Base-by-base conservation (phyloP, 768 basidiomycete species). In the Paxillus ammoniavirescens region DNA sequence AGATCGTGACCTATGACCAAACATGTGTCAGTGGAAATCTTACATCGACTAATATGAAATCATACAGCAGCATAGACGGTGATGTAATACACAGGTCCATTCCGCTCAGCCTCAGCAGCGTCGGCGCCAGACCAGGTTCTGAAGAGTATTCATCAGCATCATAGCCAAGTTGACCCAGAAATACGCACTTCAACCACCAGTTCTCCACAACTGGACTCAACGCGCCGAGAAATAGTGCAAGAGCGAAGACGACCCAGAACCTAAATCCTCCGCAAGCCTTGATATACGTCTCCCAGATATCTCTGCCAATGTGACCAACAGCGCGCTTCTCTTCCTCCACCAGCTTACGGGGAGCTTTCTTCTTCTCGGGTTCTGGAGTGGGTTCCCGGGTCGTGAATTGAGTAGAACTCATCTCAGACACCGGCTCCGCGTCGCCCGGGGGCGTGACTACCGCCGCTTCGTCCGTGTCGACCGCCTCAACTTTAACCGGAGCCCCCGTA, bases 281-380 rank as follows among this genome's bases (percentile, higher is more conserved):
- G 57, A 86, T 66, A 55, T 87, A 87, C 0, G 76, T 77, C 41
- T 70, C 61, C 89, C 89, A 92, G 18, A 91, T 81, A 37, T 82
- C 80, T 52, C 76, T 72, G 45, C 79, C 71, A 49, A 92, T 88
- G 43, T 85, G 77, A 4, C 89, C 89, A 41, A 83, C 82, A 1
- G 86, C 88, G n/a, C 89, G 79, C 55, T 80, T 82, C 66, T 91
- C 89, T 61, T 91, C 90, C 61, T 96, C 93, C 6, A 95, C 74
- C 43, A 95, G 78, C 66, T 94, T 95, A 36, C 91, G 78, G 0
- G 93, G 88, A 1, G 77, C 63, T 63, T 84, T 89, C 65, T 77
- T 82, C 65, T 77, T 81, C 54, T 70, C 65, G 9, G 65, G 55
- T 21, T 74, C 74, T n/a, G 68, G 64, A 2, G 73, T 69, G 18